These are phyloP conservation scores for Tetrapisispora phaffii DNA, from an alignment of 805 yeast genomes.

Conservation along the genomic window DNA sequence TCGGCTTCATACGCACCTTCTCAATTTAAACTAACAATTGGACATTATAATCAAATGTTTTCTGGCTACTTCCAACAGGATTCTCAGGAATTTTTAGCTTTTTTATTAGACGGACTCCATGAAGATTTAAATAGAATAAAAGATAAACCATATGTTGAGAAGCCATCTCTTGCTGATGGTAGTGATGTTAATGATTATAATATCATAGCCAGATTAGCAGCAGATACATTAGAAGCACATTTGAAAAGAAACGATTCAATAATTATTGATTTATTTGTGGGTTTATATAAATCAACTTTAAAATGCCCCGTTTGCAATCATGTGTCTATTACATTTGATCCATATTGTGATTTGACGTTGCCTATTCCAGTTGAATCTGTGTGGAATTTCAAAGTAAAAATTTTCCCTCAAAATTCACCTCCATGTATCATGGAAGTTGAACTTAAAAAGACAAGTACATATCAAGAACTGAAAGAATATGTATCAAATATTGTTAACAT, in stretches of 20 bases:
- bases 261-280: conserved; percentile 78
- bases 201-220: conserved; percentile 55
- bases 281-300: conserved; percentile 81
- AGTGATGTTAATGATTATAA: conserved; percentile 45
- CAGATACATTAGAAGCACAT: conserved; percentile 72
- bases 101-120: conserved; percentile 81
- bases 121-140: conserved; percentile 82
- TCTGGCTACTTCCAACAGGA: conserved; percentile 87
- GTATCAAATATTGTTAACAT: conserved; percentile 39
- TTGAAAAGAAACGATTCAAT: conserved; percentile 74
- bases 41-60: conserved; percentile 72
- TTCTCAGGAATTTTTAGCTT: conserved; percentile 88
- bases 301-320: conserved; percentile 78
- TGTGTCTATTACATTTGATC: conserved; percentile 84
- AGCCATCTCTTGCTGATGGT: conserved; percentile 64
- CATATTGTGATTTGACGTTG: conserved; percentile 79
- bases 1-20: conserved; percentile 46
- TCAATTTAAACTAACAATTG: conserved; percentile 69
- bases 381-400: conserved; percentile 58
- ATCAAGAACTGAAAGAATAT: conserved; percentile 51
- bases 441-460: conserved; percentile 53
- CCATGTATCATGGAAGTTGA: conserved; percentile 59
- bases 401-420: conserved; percentile 49
- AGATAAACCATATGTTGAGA: conserved; percentile 78
- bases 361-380: conserved; percentile 72